Conservation (phyloP, 2,329 filamentous ascomycete species). For the Xenoacremonium recifei region DNA sequence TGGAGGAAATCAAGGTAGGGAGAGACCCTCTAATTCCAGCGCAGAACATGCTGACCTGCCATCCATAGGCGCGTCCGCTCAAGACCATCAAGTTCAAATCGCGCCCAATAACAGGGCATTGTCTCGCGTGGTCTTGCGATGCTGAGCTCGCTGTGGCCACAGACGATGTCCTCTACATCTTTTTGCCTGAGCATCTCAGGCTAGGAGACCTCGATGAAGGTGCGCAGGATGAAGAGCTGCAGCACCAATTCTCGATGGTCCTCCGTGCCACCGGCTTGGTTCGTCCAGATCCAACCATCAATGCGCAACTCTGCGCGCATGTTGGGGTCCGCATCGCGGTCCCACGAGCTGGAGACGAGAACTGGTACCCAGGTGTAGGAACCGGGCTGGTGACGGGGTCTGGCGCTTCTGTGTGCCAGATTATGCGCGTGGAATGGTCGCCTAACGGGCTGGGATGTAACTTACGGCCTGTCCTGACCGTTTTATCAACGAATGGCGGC, state of each 20-base stretch:
- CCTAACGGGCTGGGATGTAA: slow-evolving; percentile 56
- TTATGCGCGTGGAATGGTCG: slow-evolving; percentile 56
- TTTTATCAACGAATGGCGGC: slow-evolving; percentile 49
- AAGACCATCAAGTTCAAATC: slow-evolving; percentile 43
- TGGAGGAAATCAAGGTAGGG: too few relatives aligned
- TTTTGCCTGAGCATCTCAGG: slow-evolving; percentile 44
- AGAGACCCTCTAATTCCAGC: too few relatives aligned
- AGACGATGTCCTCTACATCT: slow-evolving; percentile 54
- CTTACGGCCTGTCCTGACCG: slow-evolving; percentile 48
- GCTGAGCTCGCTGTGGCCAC: slow-evolving; percentile 55
- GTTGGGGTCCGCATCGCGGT: slow-evolving; percentile 33
- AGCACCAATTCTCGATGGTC: slow-evolving; percentile 32
- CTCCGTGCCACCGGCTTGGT: slow-evolving; percentile 33
- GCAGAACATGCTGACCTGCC: slow-evolving; percentile 3
- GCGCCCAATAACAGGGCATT: slow-evolving; percentile 42
- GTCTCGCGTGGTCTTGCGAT: slow-evolving; percentile 54
- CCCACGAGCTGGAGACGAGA: slow-evolving; percentile 22
- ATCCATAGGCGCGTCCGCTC: slow-evolving; percentile 43
- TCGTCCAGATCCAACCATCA: slow-evolving; percentile 42
- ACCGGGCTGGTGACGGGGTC: slow-evolving; percentile 44
- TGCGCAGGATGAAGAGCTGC: slow-evolving; percentile 25
- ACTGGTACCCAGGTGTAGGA: slow-evolving; percentile 43
- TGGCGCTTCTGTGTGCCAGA: slow-evolving; percentile 53
- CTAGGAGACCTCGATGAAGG: slow-evolving; percentile 22
- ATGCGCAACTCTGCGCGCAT: slow-evolving; percentile 42